Evolutionary conservation across 257 asterid species (phyloP).

Genomic region (Scutellaria baicalensis): DNA sequence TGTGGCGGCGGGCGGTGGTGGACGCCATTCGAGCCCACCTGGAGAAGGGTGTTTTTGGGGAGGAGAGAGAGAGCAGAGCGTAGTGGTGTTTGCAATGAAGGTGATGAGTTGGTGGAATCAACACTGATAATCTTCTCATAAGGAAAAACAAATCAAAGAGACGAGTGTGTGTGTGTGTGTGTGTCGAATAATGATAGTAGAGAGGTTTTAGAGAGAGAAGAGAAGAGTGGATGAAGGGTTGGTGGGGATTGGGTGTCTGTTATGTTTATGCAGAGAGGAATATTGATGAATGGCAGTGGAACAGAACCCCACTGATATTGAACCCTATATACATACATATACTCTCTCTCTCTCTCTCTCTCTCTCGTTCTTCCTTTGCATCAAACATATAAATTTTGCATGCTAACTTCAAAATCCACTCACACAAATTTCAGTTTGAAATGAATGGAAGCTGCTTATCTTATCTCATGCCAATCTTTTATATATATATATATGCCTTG

Average conservation of each 20-base stretch:
- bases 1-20: slow-evolving; percentile 25
- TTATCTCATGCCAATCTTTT: no score
- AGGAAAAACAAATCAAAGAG: neutral
- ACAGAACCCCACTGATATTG: no score
- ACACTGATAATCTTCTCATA: slow-evolving; percentile 37
- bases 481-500: no score
- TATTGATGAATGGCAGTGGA: neutral
- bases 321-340: no score
- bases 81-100: neutral
- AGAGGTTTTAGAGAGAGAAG: neutral
- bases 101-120: slow-evolving; percentile 3
- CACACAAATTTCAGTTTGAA: no score
- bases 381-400: no score
- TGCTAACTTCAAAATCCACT: no score
- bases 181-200: no score
- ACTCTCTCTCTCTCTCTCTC: no score
- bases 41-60: neutral
- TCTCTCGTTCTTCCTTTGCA: no score
- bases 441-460: no score
- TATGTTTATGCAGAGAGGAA: neutral
- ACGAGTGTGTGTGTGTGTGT: neutral
- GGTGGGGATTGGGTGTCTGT: slow-evolving; percentile 8
- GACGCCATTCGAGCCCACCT: slow-evolving; percentile 21
- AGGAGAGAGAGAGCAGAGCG: slow-evolving; percentile 12
- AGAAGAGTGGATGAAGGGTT: slow-evolving; percentile 12